Base-by-base conservation (phyloP, 441 rosid species). In the Raphanus hybrid region DNA sequence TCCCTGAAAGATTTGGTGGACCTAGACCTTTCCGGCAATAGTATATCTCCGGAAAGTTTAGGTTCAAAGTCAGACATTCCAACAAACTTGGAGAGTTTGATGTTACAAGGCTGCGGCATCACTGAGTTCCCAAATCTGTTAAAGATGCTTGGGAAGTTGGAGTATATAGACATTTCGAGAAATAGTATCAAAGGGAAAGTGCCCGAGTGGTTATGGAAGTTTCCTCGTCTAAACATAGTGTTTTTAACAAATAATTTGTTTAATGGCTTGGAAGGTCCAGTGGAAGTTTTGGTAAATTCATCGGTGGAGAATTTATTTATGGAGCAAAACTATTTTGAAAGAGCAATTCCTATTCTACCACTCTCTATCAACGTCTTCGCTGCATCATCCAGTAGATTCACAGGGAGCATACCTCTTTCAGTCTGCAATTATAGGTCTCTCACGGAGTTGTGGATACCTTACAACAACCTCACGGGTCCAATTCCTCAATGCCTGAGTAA, bases 91-190 rank as follows among this genome's bases (percentile, higher is more conserved):
- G 15, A 45, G 15, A 3, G 1, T 0, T 45, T 45, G 52, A 10
- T 0, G 6, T 43, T 43, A 10, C 2, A 3, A 10, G 5, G 0
- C 1, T 43, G 50, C 5, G 3, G n/a, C 50, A 43, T 43, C 50
- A 43, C 0, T 0, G 18, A 37, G 34, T 26, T 62, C 37, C 80
- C 80, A 37, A 70, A 3, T 4, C 2, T 29, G 4, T 8, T 77
- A 6, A 77, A 4, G 8, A 4, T 0, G 0, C 43, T 64, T 8
- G 0, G 16, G 0, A 77, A 65, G 0, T 64, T 77, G 27, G 3
- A 1, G 45, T 0, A 0, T 5, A 0, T 77, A 16, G 0, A 0
- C 1, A 0, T 76, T 6, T 39, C 37, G 35, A 0, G 2, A 1
- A 76, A 70, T 2, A 0, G 0, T 26, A 43, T 43, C 50, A 43